Evolutionary conservation across 768 basidiomycete species (phyloP), one percentile per base, ranked within the genome.

Genomic region (Lyophyllum atratum): DNA sequence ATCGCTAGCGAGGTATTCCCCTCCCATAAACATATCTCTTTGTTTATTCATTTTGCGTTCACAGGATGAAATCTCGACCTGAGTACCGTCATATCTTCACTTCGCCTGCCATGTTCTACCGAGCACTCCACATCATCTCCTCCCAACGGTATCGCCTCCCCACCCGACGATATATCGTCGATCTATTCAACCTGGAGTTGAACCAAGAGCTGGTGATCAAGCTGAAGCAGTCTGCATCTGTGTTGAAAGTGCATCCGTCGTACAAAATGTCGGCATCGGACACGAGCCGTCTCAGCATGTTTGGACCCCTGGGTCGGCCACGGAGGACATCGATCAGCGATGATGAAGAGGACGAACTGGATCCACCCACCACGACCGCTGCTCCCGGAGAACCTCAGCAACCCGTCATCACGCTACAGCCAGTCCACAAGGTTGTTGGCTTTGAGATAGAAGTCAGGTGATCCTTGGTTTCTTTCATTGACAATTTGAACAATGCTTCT

Each of bases 121-220:
- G 95, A 39, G 93, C 89, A 0, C 77, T 98, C 34, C 89, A 93
- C 52, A 86, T 90, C 52, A 88, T 99, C 55, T 95, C 93, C 2
- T 89, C 88, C 1, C 91, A 92, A 57, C 87, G 92, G 57, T 98
- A 93, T 71, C 90, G 95, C 25, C 83, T 95, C 9, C 93, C 95
- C 15, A 95, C 97, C 56, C 86, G 96, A 45, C 82, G 92, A 54
- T 98, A 95, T 70, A 88, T 98, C 60, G 72, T 98, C 58, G 96
- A 99, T 57, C 79, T 98, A 6, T 99, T 99, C 79, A 90, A 89
- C 65, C 74, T 95, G 51, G 87, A 90, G 39, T 73, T 97, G 50
- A 84, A 91, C 62, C 75, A 77, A 37, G 81, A 86, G 40, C 72
- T 87, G 34, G 81, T 88, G 40, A 74, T 73, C 49, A 74, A 77